Evolutionary conservation across 2,329 filamentous ascomycete species (phyloP), one percentile per base, ranked within the genome.

Genomic region (Cryoendolithus antarcticus): DNA sequence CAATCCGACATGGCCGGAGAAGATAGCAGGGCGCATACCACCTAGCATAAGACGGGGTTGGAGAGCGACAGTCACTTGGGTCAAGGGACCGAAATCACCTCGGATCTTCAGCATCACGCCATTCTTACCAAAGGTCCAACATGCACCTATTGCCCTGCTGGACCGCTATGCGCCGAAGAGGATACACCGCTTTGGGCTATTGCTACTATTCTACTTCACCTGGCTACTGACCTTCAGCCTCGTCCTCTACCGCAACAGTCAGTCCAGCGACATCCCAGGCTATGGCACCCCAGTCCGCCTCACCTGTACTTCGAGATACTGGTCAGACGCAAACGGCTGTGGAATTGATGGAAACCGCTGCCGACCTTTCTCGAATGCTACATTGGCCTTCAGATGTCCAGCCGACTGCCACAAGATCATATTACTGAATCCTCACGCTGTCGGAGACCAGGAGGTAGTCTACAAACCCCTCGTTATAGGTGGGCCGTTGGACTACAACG

Each of bases 271-370:
- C 45, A 72, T 89, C 39, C 70, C 70, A 9, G 77, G 73, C 35
- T 83, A 80, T 64, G 82, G 81, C 10, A 66, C 63, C 34, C 81
- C 82, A 0, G 67, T 71, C 39, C 67, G 71, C 38, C 74, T 89
- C 32, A 66, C 74, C 24, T 91, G 84, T 57, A 74, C 72, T 9
- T 69, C 72, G 39, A 72, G 77, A 9, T 84, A 82, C 54, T 91
- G 83, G 82, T 60, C 54, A 32, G 65, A 75, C 30, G 78, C 76
- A 28, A 88, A 86, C 53, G 64, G 63, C 9, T 91, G 84, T 56
- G 83, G 82, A 1, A 53, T 89, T 9, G 77, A 89, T 48, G 84
- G 84, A 5, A 75, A 77, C 44, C 66, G 75, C 37, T 91, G 84
- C 53, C 74, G 82, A 6, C 84, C 84, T 0, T 91, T 91, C 53